Evolutionary conservation across 495 filamentous ascomycete genomes (phyloP).

Genomic region (Trichoderma parareesei): DNA sequence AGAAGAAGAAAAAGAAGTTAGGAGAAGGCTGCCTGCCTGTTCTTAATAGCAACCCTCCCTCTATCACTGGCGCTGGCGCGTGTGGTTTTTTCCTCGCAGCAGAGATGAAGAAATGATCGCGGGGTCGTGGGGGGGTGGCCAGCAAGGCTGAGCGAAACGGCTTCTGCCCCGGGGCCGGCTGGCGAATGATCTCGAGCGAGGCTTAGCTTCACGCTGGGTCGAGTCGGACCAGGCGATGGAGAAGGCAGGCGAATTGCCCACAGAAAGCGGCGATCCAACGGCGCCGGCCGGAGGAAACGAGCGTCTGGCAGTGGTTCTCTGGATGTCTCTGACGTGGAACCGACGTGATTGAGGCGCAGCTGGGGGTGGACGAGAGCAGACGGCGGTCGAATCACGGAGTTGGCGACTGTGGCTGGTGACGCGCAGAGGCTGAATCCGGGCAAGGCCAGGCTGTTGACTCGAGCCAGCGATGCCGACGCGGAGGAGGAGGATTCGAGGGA

Average conservation of each 20-base stretch:
- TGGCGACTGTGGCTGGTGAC: background rate
- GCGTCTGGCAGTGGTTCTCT: background rate
- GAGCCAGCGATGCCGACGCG: background rate
- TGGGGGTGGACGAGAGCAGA: background rate
- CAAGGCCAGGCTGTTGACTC: constrained; percentile 1
- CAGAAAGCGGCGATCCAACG: constrained; percentile 7
- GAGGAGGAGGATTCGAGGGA: background rate
- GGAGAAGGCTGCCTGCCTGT: background rate
- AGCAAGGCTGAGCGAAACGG: constrained; percentile 1
- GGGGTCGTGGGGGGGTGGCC: background rate
- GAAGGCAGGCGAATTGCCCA: background rate
- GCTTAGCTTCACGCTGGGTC: background rate
- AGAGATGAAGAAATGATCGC: background rate
- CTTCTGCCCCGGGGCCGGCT: background rate
- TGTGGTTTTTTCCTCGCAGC: background rate
- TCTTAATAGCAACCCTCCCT: background rate
- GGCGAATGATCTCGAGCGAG: constrained; percentile 1
- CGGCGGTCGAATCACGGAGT: background rate
- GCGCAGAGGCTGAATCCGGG: background rate
- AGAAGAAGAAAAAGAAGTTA: background rate
- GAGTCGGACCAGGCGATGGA: background rate
- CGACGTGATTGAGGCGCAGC: background rate
- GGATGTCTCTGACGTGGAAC: background rate
- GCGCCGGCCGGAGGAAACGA: background rate
- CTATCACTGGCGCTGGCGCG: background rate